Evolutionary conservation across 352 stramenopile species (phyloP).

Genomic region (Pelagophyceae sp.): DNA sequence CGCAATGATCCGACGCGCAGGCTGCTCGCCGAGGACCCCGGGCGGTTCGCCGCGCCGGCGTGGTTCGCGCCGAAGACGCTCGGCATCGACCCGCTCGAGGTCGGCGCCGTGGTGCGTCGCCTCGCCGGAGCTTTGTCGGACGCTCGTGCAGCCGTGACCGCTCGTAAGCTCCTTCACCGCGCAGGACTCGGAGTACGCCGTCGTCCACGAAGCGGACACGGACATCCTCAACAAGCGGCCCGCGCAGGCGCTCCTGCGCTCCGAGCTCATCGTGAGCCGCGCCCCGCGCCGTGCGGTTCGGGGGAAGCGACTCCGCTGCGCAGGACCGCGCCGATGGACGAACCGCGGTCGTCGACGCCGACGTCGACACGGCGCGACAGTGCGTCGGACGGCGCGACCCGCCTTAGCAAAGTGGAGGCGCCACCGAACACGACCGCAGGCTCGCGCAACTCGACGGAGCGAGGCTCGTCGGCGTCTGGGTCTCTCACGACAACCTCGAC

Average conservation of each 20-base stretch:
- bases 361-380: conserved; percentile 2
- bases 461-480: conserved; percentile 19
- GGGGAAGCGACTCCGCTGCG: not conserved
- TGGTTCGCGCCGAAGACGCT: conserved; percentile 7
- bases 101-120: not conserved
- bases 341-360: not conserved
- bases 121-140: not conserved
- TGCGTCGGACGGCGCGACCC: too few relatives aligned
- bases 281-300: not conserved
- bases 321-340: not conserved
- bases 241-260: not conserved
- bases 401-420: too few relatives aligned
- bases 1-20: not conserved
- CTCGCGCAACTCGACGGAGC: not conserved
- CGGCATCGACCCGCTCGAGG: not conserved
- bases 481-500: not conserved
- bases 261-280: not conserved
- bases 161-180: not conserved
- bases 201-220: not conserved
- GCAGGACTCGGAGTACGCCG: not conserved
- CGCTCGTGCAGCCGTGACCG: not conserved
- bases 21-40: conserved; percentile 11
- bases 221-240: not conserved
- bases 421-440: too few relatives aligned
- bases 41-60: not conserved